Evolutionary conservation across 2,329 filamentous ascomycete species (phyloP).

Genomic region (Diplodia scrobiculata): DNA sequence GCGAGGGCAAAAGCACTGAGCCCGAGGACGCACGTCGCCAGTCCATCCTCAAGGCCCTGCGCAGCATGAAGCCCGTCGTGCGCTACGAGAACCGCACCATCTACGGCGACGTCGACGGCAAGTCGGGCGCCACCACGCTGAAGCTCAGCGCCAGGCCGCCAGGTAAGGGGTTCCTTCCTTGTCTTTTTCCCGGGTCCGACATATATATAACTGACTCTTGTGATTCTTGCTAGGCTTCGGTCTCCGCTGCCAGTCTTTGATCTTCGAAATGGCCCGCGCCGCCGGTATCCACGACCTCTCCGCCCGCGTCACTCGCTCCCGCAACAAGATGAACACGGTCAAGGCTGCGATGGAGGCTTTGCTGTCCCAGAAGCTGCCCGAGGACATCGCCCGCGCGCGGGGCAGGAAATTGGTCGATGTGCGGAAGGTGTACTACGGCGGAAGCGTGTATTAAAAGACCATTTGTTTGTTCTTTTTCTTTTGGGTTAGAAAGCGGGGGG

Average conservation of each 20-base stretch:
- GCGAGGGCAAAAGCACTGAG: conserved; percentile 86
- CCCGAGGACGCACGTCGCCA: conserved; percentile 66
- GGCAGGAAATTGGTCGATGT: conserved; percentile 97
- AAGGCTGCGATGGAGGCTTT: conserved; percentile 87
- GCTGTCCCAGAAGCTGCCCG: conserved; percentile 78
- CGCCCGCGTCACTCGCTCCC: conserved; percentile 77
- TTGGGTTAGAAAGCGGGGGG: background rate
- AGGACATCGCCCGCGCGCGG: conserved; percentile 83
- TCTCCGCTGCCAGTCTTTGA: conserved; percentile 83
- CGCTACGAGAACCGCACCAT: conserved; percentile 92
- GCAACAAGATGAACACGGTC: conserved; percentile 97
- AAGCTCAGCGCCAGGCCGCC: conserved; percentile 80
- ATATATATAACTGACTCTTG: background rate
- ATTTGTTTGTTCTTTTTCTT: background rate
- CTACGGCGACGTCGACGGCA: conserved; percentile 78
- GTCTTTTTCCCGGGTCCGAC: background rate
- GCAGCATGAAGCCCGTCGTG: conserved; percentile 89
- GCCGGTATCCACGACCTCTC: conserved; percentile 86
- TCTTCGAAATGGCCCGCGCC: conserved; percentile 90
- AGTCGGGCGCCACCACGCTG: conserved; percentile 85
- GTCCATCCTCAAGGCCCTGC: conserved; percentile 77
- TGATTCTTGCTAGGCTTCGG: conserved; percentile 71
- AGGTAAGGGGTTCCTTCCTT: conserved; percentile 58
- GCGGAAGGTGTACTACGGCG: conserved; percentile 94
- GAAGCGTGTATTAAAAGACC: conserved; percentile 49